Base-by-base conservation (phyloP, 352 stramenopile genomes). In the Globisporangium echinulatum region DNA sequence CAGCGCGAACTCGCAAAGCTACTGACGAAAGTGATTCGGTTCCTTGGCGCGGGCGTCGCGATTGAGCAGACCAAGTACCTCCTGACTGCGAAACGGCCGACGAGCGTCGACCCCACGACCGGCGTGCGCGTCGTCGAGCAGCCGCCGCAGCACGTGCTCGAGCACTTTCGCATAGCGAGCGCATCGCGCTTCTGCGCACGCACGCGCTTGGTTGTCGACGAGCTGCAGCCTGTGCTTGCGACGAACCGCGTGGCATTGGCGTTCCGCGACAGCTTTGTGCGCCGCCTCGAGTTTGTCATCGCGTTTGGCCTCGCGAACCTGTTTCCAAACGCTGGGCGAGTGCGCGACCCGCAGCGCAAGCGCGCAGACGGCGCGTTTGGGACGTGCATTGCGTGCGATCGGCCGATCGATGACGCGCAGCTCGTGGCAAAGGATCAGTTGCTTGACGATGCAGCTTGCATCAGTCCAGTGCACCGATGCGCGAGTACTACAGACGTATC, bases 41-140 rank as follows among this genome's bases (percentile, higher is more conserved):
- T 88, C 56, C 60, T 88, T 3, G 77, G 75, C 5, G 74, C 79
- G 0, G 68, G 75, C 0, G 77, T 88, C 1, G 63, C 72, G 6
- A 83, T 88, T 43, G 79, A 88, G 39, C 74, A 87, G 54, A 88
- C 85, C 63, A 79, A 78, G 37, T 88, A 83, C 52, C 63, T 88
- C 55, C 50, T 88, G 3, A 65, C 66, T 7, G 64, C 56, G 0
- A 79, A 66, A 38, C 61, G 69, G 11, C 33, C 55, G 17, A 67
- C 76, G n/a, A 57, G 42, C n/a, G 70, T 74, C 0, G 72, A 82
- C 39, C 56, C 67, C 1, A 59, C 67, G 1, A 79, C 53, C 3
- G 75, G 79, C 15, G 70, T 75, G 3, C 39, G 81, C 2, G 65
- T 79, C 2, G 36, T 85, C 15, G 79, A 87, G 49, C 47, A 74